Percentiles rank a stretch among this genome's conserved stretches.
Evolutionary conservation across 768 basidiomycete species (phyloP).

Genomic region (Infundibulicybe gibba): DNA sequence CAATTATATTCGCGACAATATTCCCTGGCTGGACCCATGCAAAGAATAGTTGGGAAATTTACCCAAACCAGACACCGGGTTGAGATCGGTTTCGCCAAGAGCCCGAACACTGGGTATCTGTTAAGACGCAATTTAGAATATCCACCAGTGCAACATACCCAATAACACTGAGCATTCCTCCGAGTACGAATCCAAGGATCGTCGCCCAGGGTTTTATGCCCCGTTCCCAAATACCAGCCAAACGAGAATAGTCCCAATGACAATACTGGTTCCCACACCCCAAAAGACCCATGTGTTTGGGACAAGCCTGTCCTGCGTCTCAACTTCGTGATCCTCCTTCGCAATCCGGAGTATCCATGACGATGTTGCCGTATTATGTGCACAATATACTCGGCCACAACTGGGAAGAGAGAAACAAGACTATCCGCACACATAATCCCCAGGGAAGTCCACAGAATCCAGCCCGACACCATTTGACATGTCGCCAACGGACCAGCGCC

Average conservation of each 20-base stretch:
- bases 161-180: constrained; percentile 80
- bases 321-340: constrained; percentile 60
- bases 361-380: constrained; percentile 23
- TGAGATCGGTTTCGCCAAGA: constrained; percentile 92
- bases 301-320: constrained; percentile 78
- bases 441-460: constrained; percentile 95
- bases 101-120: constrained; percentile 69
- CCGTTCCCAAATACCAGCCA: constrained; percentile 89
- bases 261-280: constrained; percentile 61
- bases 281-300: constrained; percentile 73
- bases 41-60: constrained; percentile 95
- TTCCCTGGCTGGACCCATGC: constrained; percentile 94
- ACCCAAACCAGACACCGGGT: constrained; percentile 89
- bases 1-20: constrained; percentile 96
- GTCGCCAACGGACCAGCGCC: constrained; percentile 87
- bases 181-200: constrained; percentile 76
- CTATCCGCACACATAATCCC: constrained; percentile 96
- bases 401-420: constrained; percentile 80
- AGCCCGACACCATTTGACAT: constrained; percentile 88
- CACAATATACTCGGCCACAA: constrained; percentile 50
- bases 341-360: constrained; percentile 15
- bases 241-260: constrained; percentile 73
- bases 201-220: constrained; percentile 97
- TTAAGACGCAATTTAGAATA: neutral
- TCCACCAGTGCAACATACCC: constrained; percentile 49